Evolutionary conservation across 495 filamentous ascomycete genomes (phyloP).

Genomic region (Daldinia loculata): DNA sequence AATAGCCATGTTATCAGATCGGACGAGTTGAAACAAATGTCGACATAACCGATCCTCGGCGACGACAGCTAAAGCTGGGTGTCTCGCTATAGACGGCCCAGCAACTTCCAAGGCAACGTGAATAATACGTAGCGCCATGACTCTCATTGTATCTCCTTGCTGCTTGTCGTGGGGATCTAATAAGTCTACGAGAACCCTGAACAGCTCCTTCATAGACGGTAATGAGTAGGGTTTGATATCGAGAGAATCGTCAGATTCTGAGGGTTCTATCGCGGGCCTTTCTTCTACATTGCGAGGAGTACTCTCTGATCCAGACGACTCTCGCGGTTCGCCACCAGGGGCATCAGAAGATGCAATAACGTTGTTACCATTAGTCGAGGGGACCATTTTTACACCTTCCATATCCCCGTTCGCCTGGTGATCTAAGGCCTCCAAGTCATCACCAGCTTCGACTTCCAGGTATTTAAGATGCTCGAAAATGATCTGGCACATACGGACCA

Average conservation of each 20-base stretch:
- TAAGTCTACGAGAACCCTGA: slow-evolving; percentile 93
- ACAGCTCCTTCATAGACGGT: slow-evolving; percentile 91
- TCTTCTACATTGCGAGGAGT: slow-evolving; percentile 41
- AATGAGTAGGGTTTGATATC: slow-evolving; percentile 89
- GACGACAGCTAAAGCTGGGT: slow-evolving; percentile 85
- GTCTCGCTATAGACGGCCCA: slow-evolving; percentile 92
- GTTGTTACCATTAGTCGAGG: slow-evolving; percentile 78
- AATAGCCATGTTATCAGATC: slow-evolving; percentile 94
- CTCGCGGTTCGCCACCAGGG: slow-evolving; percentile 57
- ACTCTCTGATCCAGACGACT: slow-evolving; percentile 56
- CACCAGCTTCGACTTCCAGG: slow-evolving; percentile 74
- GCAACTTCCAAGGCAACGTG: slow-evolving; percentile 97
- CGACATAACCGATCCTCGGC: slow-evolving; percentile 95
- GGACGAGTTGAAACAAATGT: slow-evolving; percentile 94
- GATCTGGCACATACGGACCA: slow-evolving; percentile 98
- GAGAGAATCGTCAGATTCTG: slow-evolving; percentile 53
- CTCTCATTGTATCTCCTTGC: slow-evolving; percentile 92
- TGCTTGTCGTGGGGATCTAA: slow-evolving; percentile 91
- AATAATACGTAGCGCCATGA: slow-evolving; percentile 96
- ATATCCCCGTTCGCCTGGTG: slow-evolving; percentile 70
- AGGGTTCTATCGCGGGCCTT: slow-evolving; percentile 31
- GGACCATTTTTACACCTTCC: slow-evolving; percentile 86
- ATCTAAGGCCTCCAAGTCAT: slow-evolving; percentile 67
- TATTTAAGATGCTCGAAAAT: slow-evolving; percentile 93
- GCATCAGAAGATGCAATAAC: slow-evolving; percentile 54